Evolutionary conservation across 331 rosid genomes (phyloP), one percentile per base, ranked within the genome.

Genomic region (Dryas integrifolia): DNA sequence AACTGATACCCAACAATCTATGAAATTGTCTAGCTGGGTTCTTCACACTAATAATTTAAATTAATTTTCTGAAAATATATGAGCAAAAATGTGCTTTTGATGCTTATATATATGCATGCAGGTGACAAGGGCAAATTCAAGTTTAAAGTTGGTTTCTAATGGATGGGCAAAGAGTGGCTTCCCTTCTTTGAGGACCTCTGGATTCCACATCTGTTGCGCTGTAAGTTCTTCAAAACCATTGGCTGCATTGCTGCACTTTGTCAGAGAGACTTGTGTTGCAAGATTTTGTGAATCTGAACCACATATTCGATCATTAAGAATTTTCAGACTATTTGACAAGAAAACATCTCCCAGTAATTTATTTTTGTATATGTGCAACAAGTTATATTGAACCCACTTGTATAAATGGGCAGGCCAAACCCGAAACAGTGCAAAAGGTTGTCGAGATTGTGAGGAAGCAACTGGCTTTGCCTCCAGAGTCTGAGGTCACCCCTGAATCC

Each of bases 361-460:
- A 30, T 30, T 30, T 30, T 1, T 30, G 35, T 30, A 30, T 2
- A 30, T 30, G 7, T 0, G 4, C n/a, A 40, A 40, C 30, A 62
- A 62, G 7, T 62, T 40, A 62, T 5, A 53, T 8, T 26, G 56
- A 15, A 57, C 14, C 35, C 6, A 3, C 14, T 7, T 71, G 9
- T 1, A 61, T 66, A 49, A 13, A 52, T 3, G 80, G 71, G 3
- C 81, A 88, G 85, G 97, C 91, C 44, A 77, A 79, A 68, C 76
- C 90, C 0, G 86, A 89, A 83, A 91, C 97, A 13, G 83, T 89
- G 50, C 74, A 87, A 48, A 89, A 87, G 76, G 97, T 92, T 5
- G 81, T 90, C 21, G 84, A 83, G 26, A 82, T 92, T 60, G 97
- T 92, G 85, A 89, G 88, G 78, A 83, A 87, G 64, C 96, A 92